A percentile compares a stretch with the other conserved stretches of the same genome.
Evolutionary conservation across 2,329 filamentous ascomycete species (phyloP).

Genomic region (Cordyceps cateniannulata): DNA sequence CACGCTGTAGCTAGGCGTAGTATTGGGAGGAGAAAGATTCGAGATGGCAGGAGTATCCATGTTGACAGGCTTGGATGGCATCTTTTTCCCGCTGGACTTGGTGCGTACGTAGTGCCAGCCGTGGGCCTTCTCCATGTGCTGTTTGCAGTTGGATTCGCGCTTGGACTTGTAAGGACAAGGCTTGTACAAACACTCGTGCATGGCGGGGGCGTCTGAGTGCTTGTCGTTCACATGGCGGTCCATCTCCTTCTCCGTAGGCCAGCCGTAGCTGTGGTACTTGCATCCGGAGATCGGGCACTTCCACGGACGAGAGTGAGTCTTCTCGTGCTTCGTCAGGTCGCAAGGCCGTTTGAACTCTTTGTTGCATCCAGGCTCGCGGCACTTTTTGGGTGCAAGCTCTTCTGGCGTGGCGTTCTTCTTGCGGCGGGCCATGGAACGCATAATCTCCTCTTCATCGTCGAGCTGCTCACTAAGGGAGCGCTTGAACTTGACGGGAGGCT

Average conservation of each 20-base stretch:
- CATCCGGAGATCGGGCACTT: slow-evolving; percentile 79
- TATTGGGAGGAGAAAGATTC: slow-evolving; percentile 57
- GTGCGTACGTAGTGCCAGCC: slow-evolving; percentile 85
- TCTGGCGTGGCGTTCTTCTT: slow-evolving; percentile 89
- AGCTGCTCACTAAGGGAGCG: slow-evolving; percentile 62
- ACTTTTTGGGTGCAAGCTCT: slow-evolving; percentile 73
- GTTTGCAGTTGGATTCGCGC: slow-evolving; percentile 93
- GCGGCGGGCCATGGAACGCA: slow-evolving; percentile 89
- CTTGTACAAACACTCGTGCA: slow-evolving; percentile 77
- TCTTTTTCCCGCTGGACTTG: slow-evolving; percentile 78
- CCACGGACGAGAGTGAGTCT: slow-evolving; percentile 93
- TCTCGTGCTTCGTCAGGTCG: slow-evolving; percentile 95
- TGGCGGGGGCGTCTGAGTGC: slow-evolving; percentile 71
- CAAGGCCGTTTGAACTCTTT: slow-evolving; percentile 97
- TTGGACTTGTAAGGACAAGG: slow-evolving; percentile 93
- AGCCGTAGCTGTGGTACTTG: slow-evolving; percentile 86
- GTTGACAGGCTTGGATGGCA: slow-evolving; percentile 37
- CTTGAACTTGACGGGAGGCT: slow-evolving; percentile 51
- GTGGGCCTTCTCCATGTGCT: slow-evolving; percentile 97
- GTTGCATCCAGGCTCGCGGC: slow-evolving; percentile 67
- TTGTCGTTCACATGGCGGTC: slow-evolving; percentile 96
- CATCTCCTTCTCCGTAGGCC: slow-evolving; percentile 96
- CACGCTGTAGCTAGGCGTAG: slow-evolving; percentile 41
- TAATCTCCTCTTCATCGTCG: slow-evolving; percentile 74
- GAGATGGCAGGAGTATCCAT: slow-evolving; percentile 54